These are phyloP conservation scores for Penicillium sp. DNA, from an alignment of 2,329 filamentous ascomycete species.

Conservation along the genomic window DNA sequence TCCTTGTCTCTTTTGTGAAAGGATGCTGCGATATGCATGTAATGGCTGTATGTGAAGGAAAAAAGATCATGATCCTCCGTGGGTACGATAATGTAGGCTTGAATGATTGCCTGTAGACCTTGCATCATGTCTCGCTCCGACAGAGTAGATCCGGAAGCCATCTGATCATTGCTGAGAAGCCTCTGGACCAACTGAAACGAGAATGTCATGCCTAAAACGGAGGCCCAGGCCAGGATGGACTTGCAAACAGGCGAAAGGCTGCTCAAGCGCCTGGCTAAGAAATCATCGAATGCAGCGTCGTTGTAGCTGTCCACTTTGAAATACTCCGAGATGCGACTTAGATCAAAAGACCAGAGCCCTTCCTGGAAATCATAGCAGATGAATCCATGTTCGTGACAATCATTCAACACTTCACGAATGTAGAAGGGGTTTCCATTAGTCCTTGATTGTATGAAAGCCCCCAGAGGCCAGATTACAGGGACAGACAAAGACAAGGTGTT, in stretches of 20 bases:
- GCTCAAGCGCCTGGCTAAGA: background rate
- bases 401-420: conserved; percentile 1
- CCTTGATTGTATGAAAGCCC: background rate
- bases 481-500: conserved; percentile 1
- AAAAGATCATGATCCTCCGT: background rate
- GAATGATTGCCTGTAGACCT: background rate
- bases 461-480: conserved; percentile 1
- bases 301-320: conserved; percentile 2
- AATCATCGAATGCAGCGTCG: background rate
- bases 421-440: conserved; percentile 1
- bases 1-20: conserved; percentile 1
- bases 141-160: background rate
- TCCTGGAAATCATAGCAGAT: background rate
- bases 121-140: background rate
- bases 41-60: background rate
- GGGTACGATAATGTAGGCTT: background rate
- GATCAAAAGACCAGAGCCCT: conserved; percentile 3
- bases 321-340: conserved; percentile 18
- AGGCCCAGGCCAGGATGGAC: conserved; percentile 1
- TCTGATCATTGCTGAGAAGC: background rate
- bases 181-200: conserved; percentile 2
- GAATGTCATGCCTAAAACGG: conserved; percentile 1
- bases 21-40: conserved; percentile 4
- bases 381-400: background rate
- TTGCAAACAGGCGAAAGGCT: background rate